These are phyloP conservation scores for Colletotrichum ledebouriae DNA, from an alignment of 2,329 filamentous ascomycete genomes.

Conservation along the genomic window DNA sequence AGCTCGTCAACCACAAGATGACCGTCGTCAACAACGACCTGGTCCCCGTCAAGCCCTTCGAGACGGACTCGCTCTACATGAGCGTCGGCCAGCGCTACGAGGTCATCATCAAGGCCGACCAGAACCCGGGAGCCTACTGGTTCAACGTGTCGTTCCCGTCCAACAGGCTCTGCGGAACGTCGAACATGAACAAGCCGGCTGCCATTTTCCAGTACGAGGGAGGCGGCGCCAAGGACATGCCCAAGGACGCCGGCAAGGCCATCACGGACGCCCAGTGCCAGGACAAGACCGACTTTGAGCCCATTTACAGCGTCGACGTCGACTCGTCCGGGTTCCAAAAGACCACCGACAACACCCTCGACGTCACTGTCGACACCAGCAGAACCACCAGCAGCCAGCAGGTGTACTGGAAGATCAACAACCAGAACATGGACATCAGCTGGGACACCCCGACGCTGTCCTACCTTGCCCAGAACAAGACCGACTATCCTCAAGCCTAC, in stretches of 20 bases:
- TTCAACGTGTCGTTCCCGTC: conserved; percentile 53
- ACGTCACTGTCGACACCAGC: conserved; percentile 44
- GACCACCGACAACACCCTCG: conserved; percentile 45
- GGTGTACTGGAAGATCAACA: conserved; percentile 53
- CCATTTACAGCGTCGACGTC: conserved; percentile 48
- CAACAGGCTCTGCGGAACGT: conserved; percentile 51
- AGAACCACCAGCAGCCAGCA: conserved; percentile 44
- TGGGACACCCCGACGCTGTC: conserved; percentile 58
- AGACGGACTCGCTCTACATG: conserved; percentile 72
- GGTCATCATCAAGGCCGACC: conserved; percentile 53
- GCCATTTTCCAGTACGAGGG: conserved; percentile 56
- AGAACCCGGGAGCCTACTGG: conserved; percentile 48
- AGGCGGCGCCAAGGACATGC: conserved; percentile 47
- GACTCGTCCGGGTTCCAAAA: conserved; percentile 47
- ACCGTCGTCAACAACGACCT: conserved; percentile 77
- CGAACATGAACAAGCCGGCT: conserved; percentile 51
- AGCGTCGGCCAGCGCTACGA: conserved; percentile 67
- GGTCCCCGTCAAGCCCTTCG: conserved; percentile 72
- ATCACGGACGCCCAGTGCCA: conserved; percentile 45
- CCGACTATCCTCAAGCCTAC: conserved; percentile 27
- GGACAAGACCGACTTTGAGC: conserved; percentile 44
- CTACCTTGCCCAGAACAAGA: conserved; percentile 34
- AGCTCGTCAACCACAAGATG: conserved; percentile 71
- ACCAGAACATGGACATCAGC: conserved; percentile 52
- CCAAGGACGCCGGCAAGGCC: conserved; percentile 49